Evolutionary conservation across 2,329 filamentous ascomycete genomes (phyloP), one percentile per base, ranked within the genome.

Genomic region (Botrytis pseudocinerea): DNA sequence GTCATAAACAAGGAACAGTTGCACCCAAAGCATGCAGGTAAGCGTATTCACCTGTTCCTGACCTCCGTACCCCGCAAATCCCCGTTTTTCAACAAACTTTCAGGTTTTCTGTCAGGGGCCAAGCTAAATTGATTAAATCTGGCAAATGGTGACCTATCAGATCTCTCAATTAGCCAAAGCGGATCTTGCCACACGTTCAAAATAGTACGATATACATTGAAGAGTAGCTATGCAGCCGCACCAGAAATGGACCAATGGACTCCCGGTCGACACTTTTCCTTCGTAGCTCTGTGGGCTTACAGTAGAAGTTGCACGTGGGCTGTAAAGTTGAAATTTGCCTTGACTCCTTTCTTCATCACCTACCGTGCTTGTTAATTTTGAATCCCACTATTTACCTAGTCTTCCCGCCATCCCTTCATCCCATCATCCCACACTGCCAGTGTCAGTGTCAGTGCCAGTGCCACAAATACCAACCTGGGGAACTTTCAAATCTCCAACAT

Each of bases 101-200:
- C 66, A 60, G 35, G 48, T 69, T 69, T 57, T 60, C 42, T 57
- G 66, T 35, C 44, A 69, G 66, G 66, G 66, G 66, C 66, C 51
- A 69, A 69, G 66, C n/a, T 18, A 59, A 42, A 69, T 69, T 60
- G 51, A 69, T 60, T 69, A 35, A 35, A 4, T 44, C 20, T 60
- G 1, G 32, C 9, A 54, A 42, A 28, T 28, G 8, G n/a, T 22
- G 51, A 28, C 64, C 64, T 40, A 66, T 66, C 32, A 40, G 28
- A 4, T 18, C 42, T 64, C 42, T 7, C 18, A 25, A 4, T 65
- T 38, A 48, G 32, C 14, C 44, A 10, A 38, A 51, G 20, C 12
- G 63, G 63, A 18, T 7, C 44, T 46, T 63, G 8, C 61, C 40
- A 63, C 28, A 20, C 61, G 20, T n/a, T 44, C 63, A 51, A 48